These are phyloP conservation scores for Alternaria infectoria DNA, from an alignment of 2,329 filamentous ascomycete genomes.

Conservation along the genomic window DNA sequence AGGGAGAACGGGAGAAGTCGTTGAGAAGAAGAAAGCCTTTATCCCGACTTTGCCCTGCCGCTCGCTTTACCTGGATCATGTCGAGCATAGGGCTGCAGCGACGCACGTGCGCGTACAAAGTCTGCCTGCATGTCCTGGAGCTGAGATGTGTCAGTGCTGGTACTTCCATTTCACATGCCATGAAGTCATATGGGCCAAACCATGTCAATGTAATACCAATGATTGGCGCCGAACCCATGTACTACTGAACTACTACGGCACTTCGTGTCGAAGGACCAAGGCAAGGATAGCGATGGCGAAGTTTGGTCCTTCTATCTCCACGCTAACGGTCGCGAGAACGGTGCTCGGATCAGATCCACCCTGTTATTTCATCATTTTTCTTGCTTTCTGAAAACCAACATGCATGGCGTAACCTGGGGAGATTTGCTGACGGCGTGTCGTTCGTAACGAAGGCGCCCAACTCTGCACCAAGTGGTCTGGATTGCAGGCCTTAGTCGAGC, in stretches of 20 bases:
- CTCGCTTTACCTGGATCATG: not conserved
- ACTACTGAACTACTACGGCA: not conserved
- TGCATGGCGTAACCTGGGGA: not conserved
- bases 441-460: not conserved
- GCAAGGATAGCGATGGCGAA: not conserved
- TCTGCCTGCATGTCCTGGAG: slow-evolving; percentile 2
- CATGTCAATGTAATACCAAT: slow-evolving; percentile 3
- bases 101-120: slow-evolving; percentile 1
- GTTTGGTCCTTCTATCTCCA: slow-evolving; percentile 8
- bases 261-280: not conserved
- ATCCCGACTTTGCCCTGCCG: not conserved
- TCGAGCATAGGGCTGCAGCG: slow-evolving; percentile 1
- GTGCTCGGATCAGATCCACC: not conserved
- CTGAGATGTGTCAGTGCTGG: not conserved
- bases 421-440: not conserved
- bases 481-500: not conserved
- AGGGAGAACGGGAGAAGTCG: not conserved
- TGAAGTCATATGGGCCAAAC: not conserved
- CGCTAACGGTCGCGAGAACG: not conserved
- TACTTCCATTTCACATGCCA: not conserved
- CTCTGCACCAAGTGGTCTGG: not conserved
- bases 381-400: not conserved
- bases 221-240: not conserved
- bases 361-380: not conserved
- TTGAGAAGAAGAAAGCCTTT: not conserved